These are phyloP conservation scores for Kalaharituber pfeilii DNA, from an alignment of 2,329 filamentous ascomycete species.

Conservation along the genomic window DNA sequence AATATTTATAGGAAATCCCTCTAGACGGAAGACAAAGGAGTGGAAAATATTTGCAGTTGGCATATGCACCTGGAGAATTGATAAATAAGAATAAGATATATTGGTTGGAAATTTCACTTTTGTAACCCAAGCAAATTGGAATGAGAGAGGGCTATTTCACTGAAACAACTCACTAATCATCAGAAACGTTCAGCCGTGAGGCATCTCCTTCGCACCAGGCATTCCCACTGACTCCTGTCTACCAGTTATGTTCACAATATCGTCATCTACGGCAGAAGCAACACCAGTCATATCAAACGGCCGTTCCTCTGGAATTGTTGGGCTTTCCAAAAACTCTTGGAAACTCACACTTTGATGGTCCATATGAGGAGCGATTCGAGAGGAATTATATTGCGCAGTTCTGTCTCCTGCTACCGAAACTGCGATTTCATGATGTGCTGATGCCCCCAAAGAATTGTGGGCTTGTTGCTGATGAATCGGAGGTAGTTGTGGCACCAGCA, in stretches of 20 bases:
- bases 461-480: slow-evolving; percentile 14
- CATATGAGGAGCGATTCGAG: slow-evolving; percentile 9
- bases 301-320: neutral
- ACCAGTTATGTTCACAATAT: slow-evolving; percentile 14
- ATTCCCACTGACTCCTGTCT: slow-evolving; percentile 11
- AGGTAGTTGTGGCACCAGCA: slow-evolving; percentile 8
- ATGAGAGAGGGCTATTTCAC: neutral
- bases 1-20: neutral
- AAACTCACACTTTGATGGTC: slow-evolving; percentile 10
- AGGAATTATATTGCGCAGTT: slow-evolving; percentile 12
- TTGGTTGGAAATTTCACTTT: slow-evolving; percentile 9
- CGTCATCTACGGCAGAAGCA: slow-evolving; percentile 8
- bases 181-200: neutral
- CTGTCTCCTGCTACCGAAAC: slow-evolving; percentile 10
- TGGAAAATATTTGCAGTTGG: slow-evolving; percentile 8
- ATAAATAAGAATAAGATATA: slow-evolving; percentile 10
- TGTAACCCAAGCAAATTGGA: neutral
- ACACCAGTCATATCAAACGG: neutral
- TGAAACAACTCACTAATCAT: neutral
- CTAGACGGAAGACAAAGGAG: neutral
- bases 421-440: slow-evolving; percentile 12
- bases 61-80: slow-evolving; percentile 9
- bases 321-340: slow-evolving; percentile 14
- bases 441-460: slow-evolving; percentile 8
- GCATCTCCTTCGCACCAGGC: slow-evolving; percentile 1